Conservation (phyloP, 352 stramenopile species). For the Stramenopiles sp. region DNA sequence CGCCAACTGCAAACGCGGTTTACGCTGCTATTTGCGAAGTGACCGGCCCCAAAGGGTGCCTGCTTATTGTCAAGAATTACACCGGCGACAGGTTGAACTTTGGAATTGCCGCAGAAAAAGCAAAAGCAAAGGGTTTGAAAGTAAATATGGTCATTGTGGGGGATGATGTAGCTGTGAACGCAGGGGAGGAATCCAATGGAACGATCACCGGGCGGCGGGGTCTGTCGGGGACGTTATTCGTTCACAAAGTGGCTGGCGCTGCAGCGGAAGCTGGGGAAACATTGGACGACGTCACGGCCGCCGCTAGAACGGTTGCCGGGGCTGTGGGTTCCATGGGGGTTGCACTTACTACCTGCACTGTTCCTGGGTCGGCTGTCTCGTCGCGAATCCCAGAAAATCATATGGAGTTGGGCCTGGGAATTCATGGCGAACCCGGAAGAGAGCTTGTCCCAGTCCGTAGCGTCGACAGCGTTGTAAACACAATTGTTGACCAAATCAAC, state of each 20-base stretch:
- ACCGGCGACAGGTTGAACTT: slow-evolving; percentile 96
- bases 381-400: slow-evolving; percentile 30
- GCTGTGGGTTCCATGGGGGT: slow-evolving; percentile 78
- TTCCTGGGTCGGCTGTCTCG: slow-evolving; percentile 56
- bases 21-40: slow-evolving; percentile 76
- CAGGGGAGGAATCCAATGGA: slow-evolving; percentile 32
- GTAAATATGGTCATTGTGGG: slow-evolving; percentile 84
- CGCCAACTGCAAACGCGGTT: slow-evolving; percentile 70
- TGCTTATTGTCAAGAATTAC: slow-evolving; percentile 98
- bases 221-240: slow-evolving; percentile 81
- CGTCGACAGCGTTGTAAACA: slow-evolving; percentile 34
- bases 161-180: slow-evolving; percentile 65
- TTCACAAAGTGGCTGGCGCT: slow-evolving; percentile 82
- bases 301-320: slow-evolving; percentile 36
- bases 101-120: slow-evolving; percentile 82
- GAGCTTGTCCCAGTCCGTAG: slow-evolving; percentile 38
- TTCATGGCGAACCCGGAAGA: slow-evolving; percentile 73
- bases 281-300: slow-evolving; percentile 37
- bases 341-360: slow-evolving; percentile 72
- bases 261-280: slow-evolving; percentile 50
- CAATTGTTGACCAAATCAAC: slow-evolving; percentile 30
- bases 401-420: slow-evolving; percentile 82
- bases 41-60: slow-evolving; percentile 45
- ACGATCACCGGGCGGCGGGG: slow-evolving; percentile 87
- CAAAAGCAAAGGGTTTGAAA: slow-evolving; percentile 63